Evolutionary conservation across 805 yeast genomes (phyloP), one percentile per base, ranked within the genome.

Genomic region (fission yeast (Schizosaccharomyces pombe)): DNA sequence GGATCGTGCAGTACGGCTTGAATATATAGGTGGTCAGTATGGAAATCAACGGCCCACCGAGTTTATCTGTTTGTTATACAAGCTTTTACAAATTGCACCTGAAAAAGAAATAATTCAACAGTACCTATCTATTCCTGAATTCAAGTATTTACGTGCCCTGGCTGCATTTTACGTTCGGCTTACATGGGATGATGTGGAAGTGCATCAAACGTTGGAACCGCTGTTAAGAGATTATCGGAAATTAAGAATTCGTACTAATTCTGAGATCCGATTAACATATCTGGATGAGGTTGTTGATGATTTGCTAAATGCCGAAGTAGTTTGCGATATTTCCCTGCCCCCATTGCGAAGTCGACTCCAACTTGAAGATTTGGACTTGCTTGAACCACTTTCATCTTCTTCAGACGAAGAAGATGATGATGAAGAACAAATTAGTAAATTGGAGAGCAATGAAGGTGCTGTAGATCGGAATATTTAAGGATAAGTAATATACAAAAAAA

Each of bases 1-100:
- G 53, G 82, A 79, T 57, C 63, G 71, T 39, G 71, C 72, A 0
- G 69, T 70, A 1, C 67, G 67, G 5, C 57, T 78, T 5, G 62
- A 71, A 8, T 69, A 70, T 53, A 64, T 84, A 3, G 89, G 85
- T 0, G 80, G 82, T 0, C 67, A 74, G n/a, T 75, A 74, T 53
- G 67, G 71, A 14, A 68, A 67, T 24, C 77, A 77, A 32, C 66
- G 76, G 57, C 91, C 93, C 0, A 70, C 82, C 16, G 80, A 79
- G 12, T 85, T 85, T 60, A 63, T 84, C n/a, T 79, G 94, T 62
- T 71, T 94, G 49, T 64, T 85, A 33, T 76, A 85, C 61, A 78
- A 89, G 58, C 63, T 89, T 56, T 70, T 87, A 3, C 94, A 89
- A 64, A 65, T 91, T 16, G 77, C 77, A 57, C 96, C 96, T 0